Percentiles rank a stretch among this genome's conserved stretches.
Evolutionary conservation across 148 eudicot genomes (phyloP).

Genomic region (Polygonum maritimum): DNA sequence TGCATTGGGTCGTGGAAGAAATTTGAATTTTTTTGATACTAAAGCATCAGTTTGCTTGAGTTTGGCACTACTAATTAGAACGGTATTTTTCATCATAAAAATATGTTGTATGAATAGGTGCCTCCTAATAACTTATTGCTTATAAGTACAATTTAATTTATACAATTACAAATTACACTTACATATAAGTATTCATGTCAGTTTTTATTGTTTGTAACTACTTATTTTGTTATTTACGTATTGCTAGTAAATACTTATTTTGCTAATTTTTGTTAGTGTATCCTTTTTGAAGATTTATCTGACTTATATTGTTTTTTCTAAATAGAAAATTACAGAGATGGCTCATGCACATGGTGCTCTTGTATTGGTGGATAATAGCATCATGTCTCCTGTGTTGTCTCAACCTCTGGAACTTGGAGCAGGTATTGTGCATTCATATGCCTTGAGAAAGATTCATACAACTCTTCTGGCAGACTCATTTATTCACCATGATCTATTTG

Average conservation of each 20-base stretch:
- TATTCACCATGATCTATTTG: slow-evolving; percentile 1
- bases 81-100: too few species aligned
- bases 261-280: background rate
- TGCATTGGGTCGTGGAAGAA: background rate
- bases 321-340: slow-evolving; percentile 79
- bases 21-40: background rate
- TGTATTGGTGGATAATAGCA: slow-evolving; percentile 94
- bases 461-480: slow-evolving; percentile 3
- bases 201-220: too few species aligned
- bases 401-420: slow-evolving; percentile 95
- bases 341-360: slow-evolving; percentile 94
- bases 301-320: slow-evolving; percentile 9
- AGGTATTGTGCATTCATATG: slow-evolving; percentile 33
- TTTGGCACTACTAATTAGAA: too few species aligned
- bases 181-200: too few species aligned
- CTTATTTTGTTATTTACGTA: too few species aligned
- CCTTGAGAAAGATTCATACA: slow-evolving; percentile 1
- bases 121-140: too few species aligned
- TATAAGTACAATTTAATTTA: too few species aligned
- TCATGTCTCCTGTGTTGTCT: slow-evolving; percentile 94
- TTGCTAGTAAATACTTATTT: too few species aligned
- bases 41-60: background rate
- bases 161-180: too few species aligned
- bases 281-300: background rate
- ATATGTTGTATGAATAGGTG: too few species aligned